Evolutionary conservation across 2,329 filamentous ascomycete species (phyloP).

Genomic region (Blastomyces parvus): DNA sequence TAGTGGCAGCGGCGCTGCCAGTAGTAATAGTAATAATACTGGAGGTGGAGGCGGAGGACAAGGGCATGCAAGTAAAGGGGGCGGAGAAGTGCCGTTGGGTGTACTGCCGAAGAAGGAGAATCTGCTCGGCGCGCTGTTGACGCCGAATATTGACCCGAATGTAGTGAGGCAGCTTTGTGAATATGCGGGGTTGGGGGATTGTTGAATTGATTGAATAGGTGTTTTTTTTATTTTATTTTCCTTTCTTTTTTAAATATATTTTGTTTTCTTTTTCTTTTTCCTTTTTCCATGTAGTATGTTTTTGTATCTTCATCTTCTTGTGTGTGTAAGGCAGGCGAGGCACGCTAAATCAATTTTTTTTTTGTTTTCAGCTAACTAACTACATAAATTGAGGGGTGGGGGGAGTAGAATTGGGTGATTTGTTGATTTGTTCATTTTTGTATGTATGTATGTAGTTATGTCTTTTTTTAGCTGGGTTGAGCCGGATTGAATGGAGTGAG

Average conservation of each 20-base stretch:
- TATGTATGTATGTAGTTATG: no score
- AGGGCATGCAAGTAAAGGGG: constrained; percentile 12
- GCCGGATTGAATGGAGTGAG: no score
- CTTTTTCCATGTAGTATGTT: neutral
- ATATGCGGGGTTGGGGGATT: constrained; percentile 48
- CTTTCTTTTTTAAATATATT: neutral
- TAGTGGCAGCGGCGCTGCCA: constrained; percentile 29
- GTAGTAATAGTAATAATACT: constrained; percentile 18
- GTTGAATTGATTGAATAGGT: no score
- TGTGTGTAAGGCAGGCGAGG: no score
- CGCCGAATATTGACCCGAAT: constrained; percentile 53
- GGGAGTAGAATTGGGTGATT: no score
- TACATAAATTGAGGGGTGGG: no score
- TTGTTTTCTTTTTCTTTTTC: neutral
- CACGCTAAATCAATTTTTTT: no score
- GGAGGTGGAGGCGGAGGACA: neutral
- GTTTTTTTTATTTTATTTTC: no score
- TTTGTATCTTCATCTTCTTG: neutral
- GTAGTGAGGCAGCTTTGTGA: constrained; percentile 60
- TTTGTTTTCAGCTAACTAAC: no score
- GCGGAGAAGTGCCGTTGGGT: constrained; percentile 48
- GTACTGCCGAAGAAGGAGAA: constrained; percentile 58
- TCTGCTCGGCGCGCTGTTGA: constrained; percentile 57
- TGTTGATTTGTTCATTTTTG: no score
- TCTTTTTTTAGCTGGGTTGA: no score